phyloP scores from a whole-genome alignment of 306 rosid species.

The Ceratonia siliqua region DNA sequence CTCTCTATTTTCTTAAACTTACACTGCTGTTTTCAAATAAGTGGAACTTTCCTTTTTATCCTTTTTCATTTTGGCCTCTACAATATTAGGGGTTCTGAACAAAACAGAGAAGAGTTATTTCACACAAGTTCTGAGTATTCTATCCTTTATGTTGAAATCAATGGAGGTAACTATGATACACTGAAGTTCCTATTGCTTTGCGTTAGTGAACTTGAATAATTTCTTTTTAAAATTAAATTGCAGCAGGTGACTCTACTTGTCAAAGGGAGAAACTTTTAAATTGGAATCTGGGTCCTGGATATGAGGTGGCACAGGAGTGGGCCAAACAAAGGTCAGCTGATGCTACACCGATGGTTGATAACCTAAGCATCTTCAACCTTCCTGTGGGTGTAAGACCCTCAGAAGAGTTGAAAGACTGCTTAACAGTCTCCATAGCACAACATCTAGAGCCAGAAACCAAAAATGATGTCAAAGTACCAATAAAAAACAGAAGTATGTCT shows the following conservation, averaged over 20 bases:
- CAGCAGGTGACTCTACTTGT: constrained; percentile 50
- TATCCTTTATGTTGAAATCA: constrained; percentile 38
- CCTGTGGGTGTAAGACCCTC: constrained; percentile 92
- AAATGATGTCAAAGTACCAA: constrained; percentile 43
- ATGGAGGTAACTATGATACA: constrained; percentile 42
- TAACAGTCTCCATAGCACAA: constrained; percentile 43
- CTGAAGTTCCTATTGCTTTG: neutral
- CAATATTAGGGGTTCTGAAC: constrained; percentile 49
- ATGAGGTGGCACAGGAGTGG: constrained; percentile 84
- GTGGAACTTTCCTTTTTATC: neutral
- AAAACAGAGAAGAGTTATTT: constrained; percentile 40
- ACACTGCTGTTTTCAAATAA: neutral
- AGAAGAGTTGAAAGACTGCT: constrained; percentile 57
- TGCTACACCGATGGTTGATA: constrained; percentile 50
- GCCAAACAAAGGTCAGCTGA: constrained; percentile 71
- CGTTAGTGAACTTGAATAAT: constrained; percentile 7
- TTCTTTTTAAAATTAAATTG: constrained; percentile 25
- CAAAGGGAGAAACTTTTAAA: constrained; percentile 73
- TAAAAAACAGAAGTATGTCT: constrained; percentile 34
- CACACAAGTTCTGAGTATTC: constrained; percentile 42
- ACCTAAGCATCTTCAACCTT: constrained; percentile 64
- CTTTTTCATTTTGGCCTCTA: constrained; percentile 26
- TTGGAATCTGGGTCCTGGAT: constrained; percentile 81
- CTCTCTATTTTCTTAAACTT: neutral
- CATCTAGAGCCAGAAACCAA: constrained; percentile 41